Evolutionary conservation across 1,139 yeast species (phyloP).

Genomic region (Taphrina wiesneri): DNA sequence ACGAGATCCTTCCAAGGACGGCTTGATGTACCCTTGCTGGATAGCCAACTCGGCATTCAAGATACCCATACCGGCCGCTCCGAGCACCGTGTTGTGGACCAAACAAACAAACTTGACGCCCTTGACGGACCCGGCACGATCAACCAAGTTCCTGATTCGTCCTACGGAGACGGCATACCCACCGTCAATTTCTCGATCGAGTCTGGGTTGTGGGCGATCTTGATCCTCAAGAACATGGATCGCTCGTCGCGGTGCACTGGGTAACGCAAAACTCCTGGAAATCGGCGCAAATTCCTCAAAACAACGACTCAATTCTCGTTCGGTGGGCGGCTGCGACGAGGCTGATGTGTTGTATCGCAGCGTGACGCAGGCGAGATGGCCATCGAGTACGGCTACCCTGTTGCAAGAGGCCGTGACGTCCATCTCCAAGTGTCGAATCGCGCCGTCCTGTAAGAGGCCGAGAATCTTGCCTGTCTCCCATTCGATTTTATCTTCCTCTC

Average conservation of each 20-base stretch:
- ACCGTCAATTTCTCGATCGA: constrained; percentile 91
- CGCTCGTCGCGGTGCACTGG: constrained; percentile 89
- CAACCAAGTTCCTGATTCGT: constrained; percentile 74
- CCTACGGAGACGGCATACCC: constrained; percentile 97
- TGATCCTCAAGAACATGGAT: constrained; percentile 86
- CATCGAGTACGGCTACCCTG: constrained; percentile 95
- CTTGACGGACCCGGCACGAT: constrained; percentile 43
- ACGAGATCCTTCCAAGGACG: not conserved
- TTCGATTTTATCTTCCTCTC: constrained; percentile 98
- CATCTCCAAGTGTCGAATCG: constrained; percentile 63
- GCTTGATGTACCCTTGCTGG: constrained; percentile 70
- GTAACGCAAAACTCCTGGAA: constrained; percentile 73
- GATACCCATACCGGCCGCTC: constrained; percentile 99
- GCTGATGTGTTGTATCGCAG: constrained; percentile 78
- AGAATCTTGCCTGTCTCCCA: constrained; percentile 97
- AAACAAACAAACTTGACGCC: constrained; percentile 95
- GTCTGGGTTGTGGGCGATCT: constrained; percentile 97
- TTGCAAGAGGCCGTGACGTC: constrained; percentile 91
- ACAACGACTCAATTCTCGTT: constrained; percentile 72
- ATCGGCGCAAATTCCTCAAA: constrained; percentile 79
- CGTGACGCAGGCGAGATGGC: constrained; percentile 94
- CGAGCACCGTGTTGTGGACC: constrained; percentile 94
- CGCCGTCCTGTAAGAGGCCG: constrained; percentile 57
- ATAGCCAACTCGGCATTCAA: constrained; percentile 87
- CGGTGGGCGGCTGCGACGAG: constrained; percentile 55